Percentiles rank a stretch among this genome's conserved stretches.
phyloP scores from a whole-genome alignment of 192 early-diverging fungal species.

The Nowakowskiella sp. region DNA sequence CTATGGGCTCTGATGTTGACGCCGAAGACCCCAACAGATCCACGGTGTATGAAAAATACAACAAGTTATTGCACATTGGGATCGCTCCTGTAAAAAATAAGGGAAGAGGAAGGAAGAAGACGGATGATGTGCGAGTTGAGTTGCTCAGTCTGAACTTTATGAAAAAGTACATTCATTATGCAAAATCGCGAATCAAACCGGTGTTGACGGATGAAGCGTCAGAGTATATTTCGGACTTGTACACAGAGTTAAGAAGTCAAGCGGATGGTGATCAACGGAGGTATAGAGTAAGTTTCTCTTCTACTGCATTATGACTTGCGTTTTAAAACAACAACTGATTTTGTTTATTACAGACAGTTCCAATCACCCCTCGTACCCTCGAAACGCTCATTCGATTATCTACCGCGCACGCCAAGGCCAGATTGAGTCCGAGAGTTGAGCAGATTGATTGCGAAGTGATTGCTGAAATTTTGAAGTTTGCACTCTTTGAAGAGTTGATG shows the following conservation, averaged over 20 bases:
- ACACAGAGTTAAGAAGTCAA: conserved; percentile 75
- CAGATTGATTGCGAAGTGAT: conserved; percentile 58
- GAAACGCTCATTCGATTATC: conserved; percentile 96
- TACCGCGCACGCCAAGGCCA: conserved; percentile 91
- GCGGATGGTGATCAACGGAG: conserved; percentile 60
- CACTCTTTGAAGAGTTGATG: conserved; percentile 83
- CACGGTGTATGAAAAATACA: conserved; percentile 81
- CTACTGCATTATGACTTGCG: not conserved
- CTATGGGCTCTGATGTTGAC: conserved; percentile 18
- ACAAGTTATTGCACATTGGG: conserved; percentile 72
- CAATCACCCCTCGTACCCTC: conserved; percentile 96
- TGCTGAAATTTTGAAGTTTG: conserved; percentile 73
- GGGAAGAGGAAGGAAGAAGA: conserved; percentile 20
- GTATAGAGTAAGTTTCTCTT: conserved; percentile 42
- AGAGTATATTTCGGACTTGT: conserved; percentile 72
- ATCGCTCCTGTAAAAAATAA: conserved; percentile 28
- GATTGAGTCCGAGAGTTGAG: conserved; percentile 73
- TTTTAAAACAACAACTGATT: not conserved
- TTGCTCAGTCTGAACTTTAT: conserved; percentile 79
- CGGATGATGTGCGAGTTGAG: conserved; percentile 32
- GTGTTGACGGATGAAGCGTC: conserved; percentile 72
- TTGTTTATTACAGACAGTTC: conserved; percentile 57
- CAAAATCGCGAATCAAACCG: conserved; percentile 78
- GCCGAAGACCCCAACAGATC: conserved; percentile 47
- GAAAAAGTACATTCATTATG: conserved; percentile 93